Percentiles rank a stretch among this genome's conserved stretches.
Evolutionary conservation across 164 flowering plant genomes (phyloP).

Genomic region (Chimonanthus salicifolius): DNA sequence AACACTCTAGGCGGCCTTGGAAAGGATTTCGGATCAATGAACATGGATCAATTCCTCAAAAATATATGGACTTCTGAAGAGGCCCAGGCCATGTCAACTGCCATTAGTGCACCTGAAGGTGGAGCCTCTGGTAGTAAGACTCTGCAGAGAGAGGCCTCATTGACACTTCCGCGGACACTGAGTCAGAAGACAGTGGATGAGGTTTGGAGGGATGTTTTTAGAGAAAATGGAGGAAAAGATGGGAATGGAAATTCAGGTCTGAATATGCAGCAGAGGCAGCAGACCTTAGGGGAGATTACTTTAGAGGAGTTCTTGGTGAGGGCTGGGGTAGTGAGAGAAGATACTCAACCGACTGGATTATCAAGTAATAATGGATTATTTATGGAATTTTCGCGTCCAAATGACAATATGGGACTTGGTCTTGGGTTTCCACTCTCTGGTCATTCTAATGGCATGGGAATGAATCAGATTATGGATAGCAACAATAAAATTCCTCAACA

Average conservation of each 20-base stretch:
- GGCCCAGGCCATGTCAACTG: constrained; percentile 26
- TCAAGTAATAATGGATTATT: constrained; percentile 23
- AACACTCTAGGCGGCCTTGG: constrained; percentile 60
- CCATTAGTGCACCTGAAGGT: constrained; percentile 7
- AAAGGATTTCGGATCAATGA: constrained; percentile 53
- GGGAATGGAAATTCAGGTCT: constrained; percentile 10
- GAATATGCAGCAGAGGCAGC: constrained; percentile 29
- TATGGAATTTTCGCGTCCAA: constrained; percentile 14
- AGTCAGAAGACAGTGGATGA: constrained; percentile 58
- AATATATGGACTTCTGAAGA: constrained; percentile 47
- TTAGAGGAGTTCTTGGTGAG: constrained; percentile 78
- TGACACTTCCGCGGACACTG: constrained; percentile 34
- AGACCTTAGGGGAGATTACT: constrained; percentile 47
- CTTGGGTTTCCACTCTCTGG: constrained; percentile 22
- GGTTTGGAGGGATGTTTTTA: constrained; percentile 67
- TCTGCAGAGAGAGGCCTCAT: constrained; percentile 28
- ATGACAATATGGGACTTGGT: constrained; percentile 18
- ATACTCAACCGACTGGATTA: constrained; percentile 19
- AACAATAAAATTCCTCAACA: constrained; percentile 14
- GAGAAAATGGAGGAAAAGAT: constrained; percentile 21
- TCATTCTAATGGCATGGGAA: constrained; percentile 15
- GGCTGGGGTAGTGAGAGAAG: constrained; percentile 72
- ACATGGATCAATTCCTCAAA: constrained; percentile 68
- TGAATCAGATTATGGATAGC: constrained; percentile 8
- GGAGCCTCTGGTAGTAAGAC: constrained; percentile 9